A percentile compares a stretch with the other conserved stretches of the same genome.
phyloP scores from a whole-genome alignment of 2,329 filamentous ascomycete genomes.

The Trichoderma oligosporum region DNA sequence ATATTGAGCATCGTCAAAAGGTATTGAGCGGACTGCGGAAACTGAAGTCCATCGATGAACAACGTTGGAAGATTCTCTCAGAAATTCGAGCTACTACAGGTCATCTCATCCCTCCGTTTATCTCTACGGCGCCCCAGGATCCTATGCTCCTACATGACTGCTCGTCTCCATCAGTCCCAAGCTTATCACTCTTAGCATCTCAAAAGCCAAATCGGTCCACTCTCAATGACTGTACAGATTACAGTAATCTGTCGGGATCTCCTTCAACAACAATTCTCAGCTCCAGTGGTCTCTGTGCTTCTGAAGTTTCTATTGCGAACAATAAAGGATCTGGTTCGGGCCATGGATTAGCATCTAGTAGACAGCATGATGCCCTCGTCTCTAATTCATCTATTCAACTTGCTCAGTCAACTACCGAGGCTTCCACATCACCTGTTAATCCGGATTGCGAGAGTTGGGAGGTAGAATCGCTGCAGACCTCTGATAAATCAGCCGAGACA shows the following conservation, averaged over 20 bases:
- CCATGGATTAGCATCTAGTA: not conserved
- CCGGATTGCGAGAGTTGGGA: not conserved
- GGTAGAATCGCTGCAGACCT: not conserved
- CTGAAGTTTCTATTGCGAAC: not conserved
- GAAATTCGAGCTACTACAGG: conserved; percentile 19
- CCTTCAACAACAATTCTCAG: not conserved
- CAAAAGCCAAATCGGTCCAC: not conserved
- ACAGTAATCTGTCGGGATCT: not conserved
- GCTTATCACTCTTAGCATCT: not conserved
- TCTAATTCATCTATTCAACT: not conserved
- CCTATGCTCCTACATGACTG: not conserved
- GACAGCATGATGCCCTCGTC: not conserved
- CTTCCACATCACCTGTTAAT: too few relatives aligned
- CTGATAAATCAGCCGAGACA: not conserved
- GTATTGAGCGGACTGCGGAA: conserved; percentile 21
- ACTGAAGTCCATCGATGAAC: conserved; percentile 23
- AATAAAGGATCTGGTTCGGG: not conserved
- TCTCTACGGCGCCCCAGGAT: not conserved
- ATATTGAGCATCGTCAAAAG: conserved; percentile 21
- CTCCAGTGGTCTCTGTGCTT: not conserved
- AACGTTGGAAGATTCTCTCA: conserved; percentile 23
- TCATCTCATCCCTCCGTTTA: not conserved
- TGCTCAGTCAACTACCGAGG: not conserved
- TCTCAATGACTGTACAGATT: not conserved
- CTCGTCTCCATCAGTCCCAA: too few relatives aligned